A percentile compares a stretch with the other conserved stretches of the same genome.
These are phyloP conservation scores for Trichoderma sp. DNA, from an alignment of 2,329 filamentous ascomycete genomes.

Conservation along the genomic window DNA sequence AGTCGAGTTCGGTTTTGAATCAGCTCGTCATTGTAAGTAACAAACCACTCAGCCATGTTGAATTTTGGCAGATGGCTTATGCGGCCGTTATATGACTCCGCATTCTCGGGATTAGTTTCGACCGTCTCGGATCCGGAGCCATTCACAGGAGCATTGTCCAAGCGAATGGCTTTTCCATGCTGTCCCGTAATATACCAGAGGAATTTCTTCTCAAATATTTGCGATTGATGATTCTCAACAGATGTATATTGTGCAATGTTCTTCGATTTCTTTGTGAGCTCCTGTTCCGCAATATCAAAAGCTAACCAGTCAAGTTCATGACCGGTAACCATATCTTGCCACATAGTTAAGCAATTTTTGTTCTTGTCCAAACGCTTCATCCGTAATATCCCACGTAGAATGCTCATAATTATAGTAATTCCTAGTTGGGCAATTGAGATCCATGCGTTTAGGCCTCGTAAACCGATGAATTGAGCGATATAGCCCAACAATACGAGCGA, in stretches of 20 bases:
- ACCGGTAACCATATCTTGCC: neutral
- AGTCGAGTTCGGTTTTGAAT: neutral
- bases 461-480: neutral
- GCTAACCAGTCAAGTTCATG: neutral
- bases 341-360: neutral
- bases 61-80: no score
- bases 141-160: fast-evolving
- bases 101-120: no score
- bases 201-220: fast-evolving
- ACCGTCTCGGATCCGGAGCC: no score
- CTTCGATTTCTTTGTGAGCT: neutral
- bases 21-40: no score
- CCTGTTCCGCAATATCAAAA: neutral
- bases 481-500: neutral
- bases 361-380: neutral
- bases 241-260: no score
- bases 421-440: neutral
- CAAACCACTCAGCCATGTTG: no score
- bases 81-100: no score
- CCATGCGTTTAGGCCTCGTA: neutral
- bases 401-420: neutral
- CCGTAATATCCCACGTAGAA: neutral
- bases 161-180: no score
- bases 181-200: no score
- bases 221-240: no score